A percentile compares a stretch with the other conserved stretches of the same genome.
Evolutionary conservation across 225 moss, liverwort and hornwort species (phyloP).

Genomic region (Rhytidiadelphus loreus): DNA sequence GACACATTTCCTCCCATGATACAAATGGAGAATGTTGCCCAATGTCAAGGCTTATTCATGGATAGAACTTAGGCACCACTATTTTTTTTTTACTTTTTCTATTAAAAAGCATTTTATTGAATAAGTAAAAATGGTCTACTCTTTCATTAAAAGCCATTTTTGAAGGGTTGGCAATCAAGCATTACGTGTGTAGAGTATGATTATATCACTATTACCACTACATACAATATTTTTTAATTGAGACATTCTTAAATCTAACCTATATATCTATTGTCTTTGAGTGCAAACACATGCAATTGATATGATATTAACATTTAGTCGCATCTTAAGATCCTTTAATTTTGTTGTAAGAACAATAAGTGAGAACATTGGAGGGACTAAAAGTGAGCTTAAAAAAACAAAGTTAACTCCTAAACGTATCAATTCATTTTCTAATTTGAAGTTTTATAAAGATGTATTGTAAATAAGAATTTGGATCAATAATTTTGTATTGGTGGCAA

Average conservation of each 20-base stretch:
- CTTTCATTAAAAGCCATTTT: no score
- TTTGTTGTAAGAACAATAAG: fast-evolving
- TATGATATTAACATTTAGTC: not conserved
- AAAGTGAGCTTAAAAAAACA: not conserved
- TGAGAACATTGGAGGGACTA: not conserved
- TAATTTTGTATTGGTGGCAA: fast-evolving
- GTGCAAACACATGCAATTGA: no score
- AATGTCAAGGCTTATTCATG: not conserved
- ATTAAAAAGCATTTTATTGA: no score
- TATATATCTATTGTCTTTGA: no score
- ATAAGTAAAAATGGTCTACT: no score
- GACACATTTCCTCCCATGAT: not conserved
- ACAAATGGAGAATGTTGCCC: no score
- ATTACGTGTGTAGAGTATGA: no score
- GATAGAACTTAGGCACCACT: not conserved
- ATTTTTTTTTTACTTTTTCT: not conserved
- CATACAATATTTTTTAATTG: no score
- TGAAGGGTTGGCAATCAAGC: no score
- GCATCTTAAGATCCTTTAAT: not conserved
- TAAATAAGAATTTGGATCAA: not conserved
- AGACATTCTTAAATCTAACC: no score
- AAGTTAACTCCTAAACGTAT: not conserved
- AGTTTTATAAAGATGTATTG: not conserved
- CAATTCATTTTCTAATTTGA: no score
- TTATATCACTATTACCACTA: no score